These are phyloP conservation scores for Physcia stellaris DNA, from an alignment of 495 filamentous ascomycete genomes.

Conservation along the genomic window DNA sequence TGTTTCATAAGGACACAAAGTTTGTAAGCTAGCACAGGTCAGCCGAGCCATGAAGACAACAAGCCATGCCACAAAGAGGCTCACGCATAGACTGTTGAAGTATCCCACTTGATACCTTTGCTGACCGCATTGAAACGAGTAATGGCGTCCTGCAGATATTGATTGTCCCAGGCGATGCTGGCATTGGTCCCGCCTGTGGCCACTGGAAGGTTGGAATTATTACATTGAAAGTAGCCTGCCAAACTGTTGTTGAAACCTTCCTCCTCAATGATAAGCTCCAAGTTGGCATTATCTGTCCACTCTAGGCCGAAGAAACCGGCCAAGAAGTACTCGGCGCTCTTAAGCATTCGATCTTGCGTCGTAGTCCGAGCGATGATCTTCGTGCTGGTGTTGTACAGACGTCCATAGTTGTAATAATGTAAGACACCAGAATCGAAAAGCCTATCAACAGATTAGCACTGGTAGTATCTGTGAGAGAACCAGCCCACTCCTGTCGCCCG, in stretches of 20 bases:
- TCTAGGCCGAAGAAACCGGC: constrained; percentile 45
- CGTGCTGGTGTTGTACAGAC: constrained; percentile 43
- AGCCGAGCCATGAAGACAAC: too few species aligned
- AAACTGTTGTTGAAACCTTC: constrained; percentile 26
- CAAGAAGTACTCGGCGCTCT: constrained; percentile 33
- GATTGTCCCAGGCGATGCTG: constrained; percentile 22
- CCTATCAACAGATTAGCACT: constrained; percentile 5
- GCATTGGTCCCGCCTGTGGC: constrained; percentile 20
- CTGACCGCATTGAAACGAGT: constrained; percentile 30
- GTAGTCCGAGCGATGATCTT: constrained; percentile 51
- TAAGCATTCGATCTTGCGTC: constrained; percentile 38
- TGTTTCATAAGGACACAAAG: constrained; percentile 41
- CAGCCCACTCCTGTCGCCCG: constrained; percentile 31
- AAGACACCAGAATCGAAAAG: constrained; percentile 37
- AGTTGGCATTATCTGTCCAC: constrained; percentile 39
- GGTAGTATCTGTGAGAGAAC: neutral
- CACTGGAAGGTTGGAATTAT: constrained; percentile 14
- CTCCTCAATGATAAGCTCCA: constrained; percentile 36
- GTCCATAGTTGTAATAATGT: constrained; percentile 47
- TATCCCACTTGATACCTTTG: constrained; percentile 35
- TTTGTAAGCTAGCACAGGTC: constrained; percentile 33
- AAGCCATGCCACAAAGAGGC: neutral
- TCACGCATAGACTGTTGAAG: constrained; percentile 34
- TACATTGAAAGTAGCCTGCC: constrained; percentile 25
- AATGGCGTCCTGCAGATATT: constrained; percentile 35